These are phyloP conservation scores for Diaporthe aspalathi DNA, from an alignment of 2,329 filamentous ascomycete species.

Conservation along the genomic window DNA sequence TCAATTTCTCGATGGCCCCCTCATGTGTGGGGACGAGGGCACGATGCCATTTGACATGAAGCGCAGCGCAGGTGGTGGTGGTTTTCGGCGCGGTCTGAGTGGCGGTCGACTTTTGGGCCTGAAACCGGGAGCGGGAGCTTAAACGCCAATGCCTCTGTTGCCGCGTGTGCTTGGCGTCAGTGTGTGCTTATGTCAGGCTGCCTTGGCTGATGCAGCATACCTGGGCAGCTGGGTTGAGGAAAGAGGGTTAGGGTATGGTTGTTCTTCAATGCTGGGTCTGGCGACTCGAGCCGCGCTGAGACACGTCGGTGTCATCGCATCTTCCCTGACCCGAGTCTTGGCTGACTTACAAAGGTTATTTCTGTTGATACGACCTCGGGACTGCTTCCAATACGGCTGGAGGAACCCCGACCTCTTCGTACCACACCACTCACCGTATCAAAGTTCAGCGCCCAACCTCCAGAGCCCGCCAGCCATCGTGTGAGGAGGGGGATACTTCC, in stretches of 20 bases:
- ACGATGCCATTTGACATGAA: no score
- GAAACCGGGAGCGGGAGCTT: conserved; percentile 27
- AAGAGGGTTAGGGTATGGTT: conserved; percentile 4
- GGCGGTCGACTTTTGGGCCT: conserved; percentile 32
- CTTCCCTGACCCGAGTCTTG: no score
- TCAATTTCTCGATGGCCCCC: not conserved
- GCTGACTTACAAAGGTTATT: no score
- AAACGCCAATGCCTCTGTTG: conserved; percentile 29
- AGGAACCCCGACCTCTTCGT: not conserved
- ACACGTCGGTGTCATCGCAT: no score
- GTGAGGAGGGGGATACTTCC: not conserved
- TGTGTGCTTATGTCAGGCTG: not conserved
- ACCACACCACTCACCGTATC: not conserved
- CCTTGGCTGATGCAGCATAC: no score
- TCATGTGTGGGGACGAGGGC: not conserved
- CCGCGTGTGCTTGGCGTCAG: not conserved
- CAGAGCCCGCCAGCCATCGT: no score
- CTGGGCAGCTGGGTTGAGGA: no score
- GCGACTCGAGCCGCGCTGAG: not conserved
- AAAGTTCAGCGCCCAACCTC: not conserved
- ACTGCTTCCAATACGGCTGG: not conserved
- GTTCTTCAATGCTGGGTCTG: not conserved
- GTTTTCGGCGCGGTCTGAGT: conserved; percentile 4
- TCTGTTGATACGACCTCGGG: no score
- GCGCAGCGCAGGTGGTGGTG: not conserved